A percentile compares a stretch with the other conserved stretches of the same genome.
phyloP scores from a whole-genome alignment of 805 yeast genomes.

The Candida peoriensis region DNA sequence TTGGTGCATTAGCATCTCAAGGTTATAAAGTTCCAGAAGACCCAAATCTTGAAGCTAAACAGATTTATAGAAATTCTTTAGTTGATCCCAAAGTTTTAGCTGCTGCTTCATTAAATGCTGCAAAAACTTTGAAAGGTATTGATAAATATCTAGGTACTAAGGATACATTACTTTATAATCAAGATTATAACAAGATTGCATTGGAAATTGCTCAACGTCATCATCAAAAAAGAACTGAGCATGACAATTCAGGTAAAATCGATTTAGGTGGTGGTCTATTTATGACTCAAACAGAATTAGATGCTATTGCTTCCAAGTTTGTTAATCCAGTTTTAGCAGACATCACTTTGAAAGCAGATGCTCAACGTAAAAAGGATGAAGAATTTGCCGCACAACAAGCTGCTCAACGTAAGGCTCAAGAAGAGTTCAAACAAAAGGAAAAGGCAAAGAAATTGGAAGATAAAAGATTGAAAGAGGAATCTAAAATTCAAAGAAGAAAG shows the following conservation, averaged over 20 bases:
- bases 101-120: conserved; percentile 49
- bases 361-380: conserved; percentile 58
- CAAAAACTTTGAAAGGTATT: conserved; percentile 31
- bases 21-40: conserved; percentile 33
- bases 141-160: conserved; percentile 37
- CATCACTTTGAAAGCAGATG: conserved; percentile 61
- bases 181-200: conserved; percentile 66
- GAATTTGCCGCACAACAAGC: conserved; percentile 33
- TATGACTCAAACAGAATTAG: conserved; percentile 71
- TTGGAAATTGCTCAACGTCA: conserved; percentile 70
- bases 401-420: conserved; percentile 34
- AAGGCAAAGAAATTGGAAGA: conserved; percentile 34
- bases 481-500: conserved; percentile 26
- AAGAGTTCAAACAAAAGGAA: conserved; percentile 36
- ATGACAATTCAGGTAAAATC: conserved; percentile 43
- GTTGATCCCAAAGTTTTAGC: conserved; percentile 41
- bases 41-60: conserved; percentile 39
- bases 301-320: conserved; percentile 69
- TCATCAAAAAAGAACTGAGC: conserved; percentile 47
- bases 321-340: conserved; percentile 82
- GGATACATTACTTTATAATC: conserved; percentile 34
- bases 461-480: conserved; percentile 32
- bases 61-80: conserved; percentile 28
- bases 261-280: conserved; percentile 86
- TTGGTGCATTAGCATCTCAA: conserved; percentile 53